A percentile compares a stretch with the other conserved stretches of the same genome.
phyloP scores from a whole-genome alignment of 2,329 filamentous ascomycete genomes.

The Cladosporium austrohemisphaericum region DNA sequence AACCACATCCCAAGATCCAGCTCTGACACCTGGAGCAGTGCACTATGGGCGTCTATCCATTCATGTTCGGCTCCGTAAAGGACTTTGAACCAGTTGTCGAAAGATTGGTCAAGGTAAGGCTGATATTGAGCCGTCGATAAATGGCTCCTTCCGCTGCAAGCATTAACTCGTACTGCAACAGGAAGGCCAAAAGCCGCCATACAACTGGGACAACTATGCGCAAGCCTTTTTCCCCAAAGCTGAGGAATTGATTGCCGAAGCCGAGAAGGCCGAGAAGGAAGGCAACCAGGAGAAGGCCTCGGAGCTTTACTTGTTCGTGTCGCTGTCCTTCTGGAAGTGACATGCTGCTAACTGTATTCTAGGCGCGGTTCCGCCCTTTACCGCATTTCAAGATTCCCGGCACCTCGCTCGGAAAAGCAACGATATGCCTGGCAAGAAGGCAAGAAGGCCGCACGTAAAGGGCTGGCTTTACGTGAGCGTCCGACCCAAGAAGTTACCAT shows the following conservation, averaged over 20 bases:
- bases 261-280: constrained; percentile 47
- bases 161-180: too few species aligned
- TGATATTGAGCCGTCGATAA: too few species aligned
- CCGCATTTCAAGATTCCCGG: constrained; percentile 68
- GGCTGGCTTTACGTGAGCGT: constrained; percentile 46
- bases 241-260: constrained; percentile 52
- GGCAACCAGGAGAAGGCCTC: constrained; percentile 54
- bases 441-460: constrained; percentile 61
- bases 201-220: constrained; percentile 61
- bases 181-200: constrained; percentile 62
- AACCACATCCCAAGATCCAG: neutral
- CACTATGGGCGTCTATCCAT: constrained; percentile 52
- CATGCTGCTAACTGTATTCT: too few species aligned
- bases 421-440: constrained; percentile 62
- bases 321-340: too few species aligned
- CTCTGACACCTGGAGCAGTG: neutral
- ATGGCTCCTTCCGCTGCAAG: too few species aligned
- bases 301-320: constrained; percentile 55
- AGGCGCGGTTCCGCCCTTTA: constrained; percentile 67
- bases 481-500: constrained; percentile 61
- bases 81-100: constrained; percentile 69
- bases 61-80: constrained; percentile 65
- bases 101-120: constrained; percentile 54
- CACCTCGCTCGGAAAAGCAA: constrained; percentile 48
- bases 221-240: constrained; percentile 58